Conservation (phyloP, 164 flowering plant genomes). For the Tinospora cordifolia region DNA sequence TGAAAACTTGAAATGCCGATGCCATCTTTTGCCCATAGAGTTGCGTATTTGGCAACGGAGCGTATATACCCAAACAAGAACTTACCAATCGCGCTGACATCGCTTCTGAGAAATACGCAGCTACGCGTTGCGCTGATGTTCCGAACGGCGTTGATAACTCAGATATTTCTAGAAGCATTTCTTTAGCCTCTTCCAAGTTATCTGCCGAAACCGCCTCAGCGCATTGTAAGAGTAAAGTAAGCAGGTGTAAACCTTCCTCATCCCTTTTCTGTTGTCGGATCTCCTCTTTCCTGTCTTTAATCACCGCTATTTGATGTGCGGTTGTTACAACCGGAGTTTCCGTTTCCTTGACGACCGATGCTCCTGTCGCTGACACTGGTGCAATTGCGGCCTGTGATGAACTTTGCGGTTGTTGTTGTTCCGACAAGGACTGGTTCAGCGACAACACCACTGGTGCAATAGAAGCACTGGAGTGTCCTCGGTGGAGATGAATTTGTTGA, state of each 20-base stretch:
- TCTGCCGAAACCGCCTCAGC: slow-evolving; percentile 88
- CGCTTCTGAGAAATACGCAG: slow-evolving; percentile 96
- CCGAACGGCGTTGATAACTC: slow-evolving; percentile 88
- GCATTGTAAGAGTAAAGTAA: slow-evolving; percentile 83
- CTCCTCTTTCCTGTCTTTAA: slow-evolving; percentile 52
- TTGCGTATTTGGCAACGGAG: slow-evolving; percentile 38
- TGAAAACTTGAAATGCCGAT: slow-evolving; percentile 90
- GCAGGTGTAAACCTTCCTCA: slow-evolving; percentile 83
- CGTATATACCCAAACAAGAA: slow-evolving; percentile 66
- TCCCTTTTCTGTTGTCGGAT: slow-evolving; percentile 52
- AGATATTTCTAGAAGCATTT: slow-evolving; percentile 71
- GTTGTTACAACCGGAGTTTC: slow-evolving; percentile 8
- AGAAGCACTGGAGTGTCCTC: background rate
- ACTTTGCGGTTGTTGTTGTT: slow-evolving; percentile 15
- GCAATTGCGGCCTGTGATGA: background rate
- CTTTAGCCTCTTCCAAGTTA: slow-evolving; percentile 69
- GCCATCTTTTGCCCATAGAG: slow-evolving; percentile 56
- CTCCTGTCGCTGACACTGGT: slow-evolving; percentile 8
- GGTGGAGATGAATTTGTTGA: slow-evolving; percentile 9
- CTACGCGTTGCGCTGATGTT: slow-evolving; percentile 90
- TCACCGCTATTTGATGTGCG: slow-evolving; percentile 9
- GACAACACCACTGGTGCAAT: background rate
- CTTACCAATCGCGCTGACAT: slow-evolving; percentile 80
- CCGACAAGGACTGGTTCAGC: slow-evolving; percentile 2
- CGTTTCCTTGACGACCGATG: background rate